Evolutionary conservation across 2,329 filamentous ascomycete genomes (phyloP).

Genomic region (Monilinia aucupariae): DNA sequence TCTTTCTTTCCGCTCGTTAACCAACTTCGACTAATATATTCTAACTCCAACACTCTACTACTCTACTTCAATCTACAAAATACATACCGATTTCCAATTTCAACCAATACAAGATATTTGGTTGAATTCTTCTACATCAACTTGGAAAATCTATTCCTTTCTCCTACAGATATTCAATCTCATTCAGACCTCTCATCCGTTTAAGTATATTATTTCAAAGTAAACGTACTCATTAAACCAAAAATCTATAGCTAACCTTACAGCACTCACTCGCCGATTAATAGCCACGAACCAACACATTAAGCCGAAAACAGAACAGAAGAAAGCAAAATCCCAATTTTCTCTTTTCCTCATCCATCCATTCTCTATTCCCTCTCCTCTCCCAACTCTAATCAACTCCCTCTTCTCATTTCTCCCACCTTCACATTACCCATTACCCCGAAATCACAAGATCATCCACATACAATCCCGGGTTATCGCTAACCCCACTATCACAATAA

Average conservation of each 20-base stretch:
- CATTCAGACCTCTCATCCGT: background rate
- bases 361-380: background rate
- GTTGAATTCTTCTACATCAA: background rate
- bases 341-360: too few relatives aligned
- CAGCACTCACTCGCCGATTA: background rate
- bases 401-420: background rate
- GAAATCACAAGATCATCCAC: background rate
- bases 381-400: background rate
- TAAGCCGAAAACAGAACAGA: background rate
- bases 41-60: background rate
- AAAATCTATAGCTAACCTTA: too few relatives aligned
- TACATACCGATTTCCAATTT: too few relatives aligned
- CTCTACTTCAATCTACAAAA: too few relatives aligned
- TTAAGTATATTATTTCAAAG: background rate
- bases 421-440: background rate
- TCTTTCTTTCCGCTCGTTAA: too few relatives aligned
- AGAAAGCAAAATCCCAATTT: background rate
- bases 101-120: too few relatives aligned
- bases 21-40: background rate
- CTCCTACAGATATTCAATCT: background rate
- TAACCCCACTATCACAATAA: background rate
- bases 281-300: background rate
- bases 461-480: background rate
- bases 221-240: background rate
- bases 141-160: background rate